Base-by-base conservation (phyloP, 1,284 basidiomycete genomes). In the Ustilago cynodontis region DNA sequence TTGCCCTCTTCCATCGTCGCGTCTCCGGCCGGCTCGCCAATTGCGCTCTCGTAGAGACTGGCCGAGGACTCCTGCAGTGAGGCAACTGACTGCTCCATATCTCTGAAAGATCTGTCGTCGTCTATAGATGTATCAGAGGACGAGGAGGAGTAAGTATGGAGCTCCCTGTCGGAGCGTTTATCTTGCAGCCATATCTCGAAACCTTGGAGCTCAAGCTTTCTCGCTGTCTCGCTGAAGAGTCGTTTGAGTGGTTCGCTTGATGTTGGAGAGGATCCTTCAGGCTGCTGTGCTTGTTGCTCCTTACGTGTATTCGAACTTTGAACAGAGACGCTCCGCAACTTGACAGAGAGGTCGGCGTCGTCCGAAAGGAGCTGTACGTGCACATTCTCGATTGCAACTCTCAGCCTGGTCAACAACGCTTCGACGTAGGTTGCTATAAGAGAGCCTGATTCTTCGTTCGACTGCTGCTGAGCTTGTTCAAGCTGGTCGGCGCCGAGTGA, bases 391-490 rank as follows among this genome's bases (percentile, higher is more conserved):
- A 81, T 43, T 20, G 59, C 22, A 18, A 83, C 59, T 43, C 78
- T 79, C 24, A 83, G 67, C 4, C 82, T 62, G 16, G 76, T 59
- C 16, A 83, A 57, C 5, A 83, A 66, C 1, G 66, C 66, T 29
- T 83, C 80, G 10, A 83, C 75, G 22, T 79, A 70, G 6, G 68
- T 59, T 3, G 73, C 69, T 13, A 81, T 65, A 41, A 79, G 59
- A 1, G 76, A 70, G 41, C 65, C 63, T 14, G 49, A 35, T 3
- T 77, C 65, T 1, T 72, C 51, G 4, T 31, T 28, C 4, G 49
- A 24, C 16, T 56, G 41, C 29, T 41, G 53, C 29, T 60, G 56
- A 20, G 52, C 37, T 26, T 63, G 26, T 29, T 35, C 33, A 5
- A 52, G 56, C 6, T 66, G 26, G 7, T 75, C 62, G 2, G 58